These are phyloP conservation scores for Taphrina deformans DNA, from an alignment of 1,139 yeast genomes.

Conservation along the genomic window DNA sequence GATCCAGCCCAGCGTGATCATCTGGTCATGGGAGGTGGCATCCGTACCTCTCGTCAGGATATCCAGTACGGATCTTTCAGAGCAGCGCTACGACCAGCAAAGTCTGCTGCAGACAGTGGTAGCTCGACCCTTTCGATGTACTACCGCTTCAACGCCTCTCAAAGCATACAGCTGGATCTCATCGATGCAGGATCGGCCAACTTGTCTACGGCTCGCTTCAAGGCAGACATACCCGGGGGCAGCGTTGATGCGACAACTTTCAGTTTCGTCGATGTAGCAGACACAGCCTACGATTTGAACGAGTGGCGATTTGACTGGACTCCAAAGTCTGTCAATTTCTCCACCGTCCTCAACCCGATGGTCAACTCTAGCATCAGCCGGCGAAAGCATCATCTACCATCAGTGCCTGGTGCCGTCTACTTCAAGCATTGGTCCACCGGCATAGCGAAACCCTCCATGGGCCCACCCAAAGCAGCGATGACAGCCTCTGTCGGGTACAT, in stretches of 20 bases:
- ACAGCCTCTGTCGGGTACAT: constrained; percentile 26
- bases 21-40: constrained; percentile 26
- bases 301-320: constrained; percentile 31
- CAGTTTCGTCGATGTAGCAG: constrained; percentile 12
- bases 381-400: not conserved
- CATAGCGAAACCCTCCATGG: not conserved
- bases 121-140: constrained; percentile 27
- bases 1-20: constrained; percentile 13
- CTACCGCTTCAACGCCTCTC: constrained; percentile 26
- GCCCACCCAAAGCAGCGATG: constrained; percentile 1
- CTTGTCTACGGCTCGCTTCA: constrained; percentile 9
- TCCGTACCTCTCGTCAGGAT: constrained; percentile 31
- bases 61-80: constrained; percentile 30
- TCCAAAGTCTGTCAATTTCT: not conserved
- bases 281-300: constrained; percentile 8
- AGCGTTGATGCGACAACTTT: not conserved
- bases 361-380: not conserved
- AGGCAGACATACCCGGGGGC: constrained; percentile 2
- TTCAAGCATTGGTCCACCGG: constrained; percentile 32
- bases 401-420: constrained; percentile 26
- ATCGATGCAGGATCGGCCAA: constrained; percentile 1
- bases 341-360: constrained; percentile 9
- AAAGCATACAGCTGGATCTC: constrained; percentile 16
- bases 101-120: not conserved
- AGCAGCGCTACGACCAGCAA: constrained; percentile 23